Percentiles rank a stretch among this genome's conserved stretches.
Evolutionary conservation across 768 basidiomycete genomes (phyloP).

Genomic region (Boletellus emodensis): DNA sequence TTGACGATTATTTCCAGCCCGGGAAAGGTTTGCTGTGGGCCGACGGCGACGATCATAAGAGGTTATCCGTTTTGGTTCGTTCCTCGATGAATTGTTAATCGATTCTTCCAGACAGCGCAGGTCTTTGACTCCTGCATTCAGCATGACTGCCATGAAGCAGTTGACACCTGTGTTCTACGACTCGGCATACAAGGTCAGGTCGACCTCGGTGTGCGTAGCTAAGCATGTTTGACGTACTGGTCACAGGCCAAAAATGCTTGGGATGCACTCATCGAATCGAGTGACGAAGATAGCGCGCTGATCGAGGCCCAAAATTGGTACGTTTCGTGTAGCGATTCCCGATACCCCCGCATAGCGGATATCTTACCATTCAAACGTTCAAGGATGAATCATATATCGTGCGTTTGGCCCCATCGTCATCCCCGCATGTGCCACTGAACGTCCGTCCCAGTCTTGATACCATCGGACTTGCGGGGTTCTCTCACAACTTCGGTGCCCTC

Average conservation of each 20-base stretch:
- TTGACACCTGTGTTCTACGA: conserved; percentile 39
- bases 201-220: background rate
- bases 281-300: conserved; percentile 11
- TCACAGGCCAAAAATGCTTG: conserved; percentile 29
- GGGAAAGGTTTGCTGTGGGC: conserved; percentile 31
- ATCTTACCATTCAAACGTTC: background rate
- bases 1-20: background rate
- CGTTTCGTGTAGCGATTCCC: background rate
- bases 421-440: background rate
- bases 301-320: conserved; percentile 37
- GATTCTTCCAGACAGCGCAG: conserved; percentile 31
- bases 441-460: conserved; percentile 44
- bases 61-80: conserved; percentile 23
- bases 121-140: conserved; percentile 37
- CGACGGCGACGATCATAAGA: conserved; percentile 43
- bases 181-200: conserved; percentile 37
- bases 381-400: conserved; percentile 37
- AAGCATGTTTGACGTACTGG: background rate
- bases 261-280: conserved; percentile 22
- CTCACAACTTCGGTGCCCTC: conserved; percentile 52
- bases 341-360: background rate
- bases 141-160: conserved; percentile 34
- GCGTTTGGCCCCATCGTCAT: background rate
- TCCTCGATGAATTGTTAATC: background rate
- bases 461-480: conserved; percentile 57